Base-by-base conservation (phyloP, 495 filamentous ascomycete genomes). In the Clohesyomyces aquaticus region DNA sequence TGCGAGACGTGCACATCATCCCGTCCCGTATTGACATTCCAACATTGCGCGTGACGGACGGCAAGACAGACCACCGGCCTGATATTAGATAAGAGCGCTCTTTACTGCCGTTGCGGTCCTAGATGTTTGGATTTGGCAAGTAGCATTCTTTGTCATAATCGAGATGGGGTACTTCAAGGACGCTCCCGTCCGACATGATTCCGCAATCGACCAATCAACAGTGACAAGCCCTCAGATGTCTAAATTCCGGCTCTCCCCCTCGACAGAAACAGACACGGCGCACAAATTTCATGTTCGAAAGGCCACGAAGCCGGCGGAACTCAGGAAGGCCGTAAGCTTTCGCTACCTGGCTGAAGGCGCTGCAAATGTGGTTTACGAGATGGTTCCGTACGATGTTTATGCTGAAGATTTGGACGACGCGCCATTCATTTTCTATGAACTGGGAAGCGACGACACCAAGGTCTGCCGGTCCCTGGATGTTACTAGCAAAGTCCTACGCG, bases 341-440 rank as follows among this genome's bases (percentile, higher is more conserved):
- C 58, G 77, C 19, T 86, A 84, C 62, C 76, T 85, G 9, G 81
- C 82, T 10, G 88, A 91, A 72, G 88, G 88, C 14, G 87, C 87
- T 45, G 87, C 88, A 28, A 91, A 91, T 71, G 76, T 85, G 48
- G 85, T 91, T 70, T 91, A 88, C 55, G 69, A 74, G 19, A 66
- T 79, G 23, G 72, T 75, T 0, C 69, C 73, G 6, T 55, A 27
- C 19, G 22, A 25, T 25, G 42, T 21, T 3, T 14, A 27, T 8
- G 22, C 19, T 11, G 2, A 19, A 25, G 11, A 19, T 16, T 41
- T 25, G 0, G 22, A 42, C 12, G 46, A 29, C 52, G 25, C 59
- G 61, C 52, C 63, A 61, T 41, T 72, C 71, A 28, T 72, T 16
- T 64, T 56, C 26, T 16, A 16, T 3, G 32, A 6, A 6, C 32